phyloP scores from a whole-genome alignment of 495 filamentous ascomycete genomes.

The Friedmanniomyces simplex region DNA sequence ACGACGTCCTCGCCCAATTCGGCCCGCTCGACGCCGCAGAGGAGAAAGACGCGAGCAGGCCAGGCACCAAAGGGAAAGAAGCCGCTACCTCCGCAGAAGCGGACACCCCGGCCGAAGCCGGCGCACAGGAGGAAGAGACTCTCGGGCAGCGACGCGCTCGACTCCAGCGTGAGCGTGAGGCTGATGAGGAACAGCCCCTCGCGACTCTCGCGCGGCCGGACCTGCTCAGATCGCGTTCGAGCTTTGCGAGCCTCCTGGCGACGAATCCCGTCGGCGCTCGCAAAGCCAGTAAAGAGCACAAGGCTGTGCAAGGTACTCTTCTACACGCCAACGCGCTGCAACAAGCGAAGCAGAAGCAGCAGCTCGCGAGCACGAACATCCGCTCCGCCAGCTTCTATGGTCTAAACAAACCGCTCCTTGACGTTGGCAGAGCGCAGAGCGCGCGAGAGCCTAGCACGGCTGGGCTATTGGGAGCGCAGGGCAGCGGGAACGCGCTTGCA shows the following conservation, averaged over 20 bases:
- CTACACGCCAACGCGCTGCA: slow-evolving; percentile 22
- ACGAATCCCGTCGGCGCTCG: slow-evolving; percentile 43
- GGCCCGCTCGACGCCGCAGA: slow-evolving; percentile 37
- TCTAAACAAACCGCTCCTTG: slow-evolving; percentile 23
- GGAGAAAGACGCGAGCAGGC: background rate
- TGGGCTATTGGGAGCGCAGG: slow-evolving; percentile 18
- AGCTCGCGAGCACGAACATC: slow-evolving; percentile 21
- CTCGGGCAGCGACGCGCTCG: slow-evolving; percentile 75
- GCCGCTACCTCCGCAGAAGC: slow-evolving; percentile 13
- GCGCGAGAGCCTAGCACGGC: slow-evolving; percentile 25
- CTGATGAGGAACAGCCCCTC: too few species aligned
- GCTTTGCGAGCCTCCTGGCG: slow-evolving; percentile 45
- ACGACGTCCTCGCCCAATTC: slow-evolving; percentile 65
- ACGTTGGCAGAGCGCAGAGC: slow-evolving; percentile 3
- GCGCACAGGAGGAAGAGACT: slow-evolving; percentile 67
- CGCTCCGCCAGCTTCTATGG: slow-evolving; percentile 13
- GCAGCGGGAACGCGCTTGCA: slow-evolving; percentile 6
- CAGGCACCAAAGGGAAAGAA: slow-evolving; percentile 16
- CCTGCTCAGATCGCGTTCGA: background rate
- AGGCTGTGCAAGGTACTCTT: slow-evolving; percentile 23
- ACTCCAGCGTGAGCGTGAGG: slow-evolving; percentile 52
- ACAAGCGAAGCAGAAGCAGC: slow-evolving; percentile 16
- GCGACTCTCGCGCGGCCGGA: too few species aligned
- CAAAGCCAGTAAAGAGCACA: background rate
- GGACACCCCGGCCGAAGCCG: slow-evolving; percentile 21